Conservation (phyloP, 371 early-diverging fungal species). For the Lichtheimia ornata region DNA sequence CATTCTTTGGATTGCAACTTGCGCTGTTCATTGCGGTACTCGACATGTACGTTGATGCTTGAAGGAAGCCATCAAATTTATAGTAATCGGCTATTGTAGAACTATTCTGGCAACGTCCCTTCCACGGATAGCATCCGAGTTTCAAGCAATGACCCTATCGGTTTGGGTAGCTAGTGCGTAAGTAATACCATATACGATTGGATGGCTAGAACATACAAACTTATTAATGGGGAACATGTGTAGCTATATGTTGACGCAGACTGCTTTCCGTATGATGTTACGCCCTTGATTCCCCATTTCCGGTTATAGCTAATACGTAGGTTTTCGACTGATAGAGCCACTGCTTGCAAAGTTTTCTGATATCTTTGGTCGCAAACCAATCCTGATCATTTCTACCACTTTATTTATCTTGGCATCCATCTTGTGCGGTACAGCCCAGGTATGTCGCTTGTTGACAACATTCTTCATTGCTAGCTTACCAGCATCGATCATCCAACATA, state of each 20-base stretch:
- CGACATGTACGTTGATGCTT: conserved; percentile 45
- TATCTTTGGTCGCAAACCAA: conserved; percentile 74
- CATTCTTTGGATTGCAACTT: conserved; percentile 48
- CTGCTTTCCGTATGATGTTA: conserved; percentile 36
- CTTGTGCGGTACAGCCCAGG: conserved; percentile 54
- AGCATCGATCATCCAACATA: background rate
- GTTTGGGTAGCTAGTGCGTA: conserved; percentile 45
- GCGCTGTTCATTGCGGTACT: conserved; percentile 74
- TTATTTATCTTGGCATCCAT: conserved; percentile 65
- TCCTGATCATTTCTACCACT: conserved; percentile 52
- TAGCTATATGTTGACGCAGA: conserved; percentile 56
- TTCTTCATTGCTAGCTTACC: background rate
- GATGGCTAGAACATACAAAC: background rate
- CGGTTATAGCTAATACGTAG: background rate
- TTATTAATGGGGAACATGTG: background rate
- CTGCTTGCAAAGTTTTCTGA: conserved; percentile 65
- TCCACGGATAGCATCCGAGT: conserved; percentile 69
- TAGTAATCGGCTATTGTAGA: conserved; percentile 20
- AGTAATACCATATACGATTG: background rate
- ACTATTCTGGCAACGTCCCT: conserved; percentile 77
- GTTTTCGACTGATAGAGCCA: conserved; percentile 27
- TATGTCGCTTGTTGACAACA: background rate
- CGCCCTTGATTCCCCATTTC: background rate
- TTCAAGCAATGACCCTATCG: conserved; percentile 58
- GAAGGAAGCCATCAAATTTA: too few relatives aligned